Evolutionary conservation across 2,329 filamentous ascomycete species (phyloP), one percentile per base, ranked within the genome.

Genomic region (Penicillium sp.): DNA sequence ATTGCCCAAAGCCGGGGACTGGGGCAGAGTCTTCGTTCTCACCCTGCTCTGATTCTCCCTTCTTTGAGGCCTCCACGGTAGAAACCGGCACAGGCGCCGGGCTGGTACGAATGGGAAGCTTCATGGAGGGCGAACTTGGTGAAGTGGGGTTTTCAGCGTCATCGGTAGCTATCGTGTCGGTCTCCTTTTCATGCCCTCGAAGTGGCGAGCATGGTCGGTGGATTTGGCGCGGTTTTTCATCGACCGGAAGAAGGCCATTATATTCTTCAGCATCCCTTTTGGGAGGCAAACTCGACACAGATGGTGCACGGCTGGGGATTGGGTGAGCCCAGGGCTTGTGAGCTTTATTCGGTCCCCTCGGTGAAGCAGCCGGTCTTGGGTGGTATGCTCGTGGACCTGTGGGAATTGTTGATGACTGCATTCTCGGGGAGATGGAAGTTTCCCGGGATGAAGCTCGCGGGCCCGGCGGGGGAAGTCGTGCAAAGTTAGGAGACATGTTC

Each of bases 381-480:
- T 72, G 67, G n/a, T 70, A 64, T 6, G 72, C 73, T 46, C 74
- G 71, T 31, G 74, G 73, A 3, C 72, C 74, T 8, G 72, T 76
- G 12, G 74, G 74, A 18, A 75, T 70, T 31, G 58, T 70, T 9
- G 70, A 65, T 24, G 67, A 57, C 43, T 67, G 63, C 61, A 70
- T 67, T 12, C 64, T 65, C 18, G 73, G 72, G 4, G 73, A 75
- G 6, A 70, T 73, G 10, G 66, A 66, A 1, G 66, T 59, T 49
- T 66, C 62, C 7, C 65, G 68, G 18, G 72, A 73, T 16, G 58
- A 42, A 9, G 65, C 62, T 18, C 63, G 63, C 24, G 62, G 63
- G 4, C 58, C 56, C 21, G 68, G 60, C 0, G 65, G 62, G 6
- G 63, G 57, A 6, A 60, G 51, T 38, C 67, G 59, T 13, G 56